Evolutionary conservation across 1,139 yeast genomes (phyloP).

Genomic region (Taphrina deformans): DNA sequence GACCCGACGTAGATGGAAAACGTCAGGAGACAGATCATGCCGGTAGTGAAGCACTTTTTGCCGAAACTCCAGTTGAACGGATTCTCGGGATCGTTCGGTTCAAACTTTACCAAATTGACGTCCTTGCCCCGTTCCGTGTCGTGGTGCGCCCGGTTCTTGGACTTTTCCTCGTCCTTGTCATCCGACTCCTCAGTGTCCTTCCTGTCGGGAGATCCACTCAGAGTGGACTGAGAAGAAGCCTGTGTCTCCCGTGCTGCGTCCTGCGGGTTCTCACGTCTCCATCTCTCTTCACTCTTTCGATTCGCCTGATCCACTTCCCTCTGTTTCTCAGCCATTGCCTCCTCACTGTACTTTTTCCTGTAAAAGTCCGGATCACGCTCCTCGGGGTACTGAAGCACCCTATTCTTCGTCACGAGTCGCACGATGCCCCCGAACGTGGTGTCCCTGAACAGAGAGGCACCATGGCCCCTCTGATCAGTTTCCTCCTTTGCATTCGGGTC

Average conservation of each 20-base stretch:
- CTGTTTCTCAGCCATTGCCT: slow-evolving; percentile 5
- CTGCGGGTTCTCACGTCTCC: slow-evolving; percentile 22
- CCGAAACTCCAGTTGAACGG: slow-evolving; percentile 58
- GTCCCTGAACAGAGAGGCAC: slow-evolving; percentile 17
- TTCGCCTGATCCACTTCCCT: slow-evolving; percentile 16
- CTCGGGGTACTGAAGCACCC: slow-evolving; percentile 23
- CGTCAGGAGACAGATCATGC: slow-evolving; percentile 44
- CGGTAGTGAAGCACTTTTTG: slow-evolving; percentile 45
- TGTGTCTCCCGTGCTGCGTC: slow-evolving; percentile 20
- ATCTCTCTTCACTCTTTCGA: slow-evolving; percentile 11
- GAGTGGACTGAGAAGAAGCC: slow-evolving; percentile 7
- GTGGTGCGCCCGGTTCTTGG: background rate
- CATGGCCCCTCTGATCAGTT: slow-evolving; percentile 11
- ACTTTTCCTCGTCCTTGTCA: slow-evolving; percentile 5
- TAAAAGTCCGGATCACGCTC: slow-evolving; percentile 14
- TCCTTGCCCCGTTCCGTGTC: slow-evolving; percentile 29
- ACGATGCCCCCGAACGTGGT: slow-evolving; percentile 2
- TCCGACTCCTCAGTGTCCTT: background rate
- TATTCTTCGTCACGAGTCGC: background rate
- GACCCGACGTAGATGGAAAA: slow-evolving; percentile 43
- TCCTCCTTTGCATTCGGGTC: slow-evolving; percentile 29
- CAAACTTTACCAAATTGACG: slow-evolving; percentile 47
- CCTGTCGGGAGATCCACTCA: background rate
- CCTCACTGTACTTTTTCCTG: slow-evolving; percentile 6
- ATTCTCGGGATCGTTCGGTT: slow-evolving; percentile 58